Percentiles rank a stretch among this genome's conserved stretches.
phyloP scores from a whole-genome alignment of 2,329 filamentous ascomycete genomes.

The Hyphodiscus sp. region DNA sequence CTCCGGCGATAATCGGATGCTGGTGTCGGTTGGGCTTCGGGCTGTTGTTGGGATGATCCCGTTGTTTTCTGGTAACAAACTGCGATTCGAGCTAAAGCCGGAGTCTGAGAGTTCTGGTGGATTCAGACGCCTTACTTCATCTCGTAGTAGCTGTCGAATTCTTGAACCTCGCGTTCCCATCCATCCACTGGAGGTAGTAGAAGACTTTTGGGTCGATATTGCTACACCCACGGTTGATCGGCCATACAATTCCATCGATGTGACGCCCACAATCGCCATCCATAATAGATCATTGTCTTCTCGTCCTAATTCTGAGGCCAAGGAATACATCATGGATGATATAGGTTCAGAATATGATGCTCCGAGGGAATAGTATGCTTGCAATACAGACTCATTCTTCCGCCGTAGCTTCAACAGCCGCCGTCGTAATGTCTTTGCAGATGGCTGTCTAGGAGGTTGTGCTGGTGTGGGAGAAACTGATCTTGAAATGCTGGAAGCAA shows the following conservation, averaged over 20 bases:
- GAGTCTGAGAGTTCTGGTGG: conserved; percentile 60
- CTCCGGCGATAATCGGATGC: conserved; percentile 88
- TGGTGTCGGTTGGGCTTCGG: conserved; percentile 80
- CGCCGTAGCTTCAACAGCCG: conserved; percentile 68
- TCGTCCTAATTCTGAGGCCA: conserved; percentile 88
- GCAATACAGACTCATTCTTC: conserved; percentile 70
- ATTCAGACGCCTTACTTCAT: conserved; percentile 91
- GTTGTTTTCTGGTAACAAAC: conserved; percentile 56
- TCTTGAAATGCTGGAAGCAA: conserved; percentile 35
- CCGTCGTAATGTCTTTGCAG: conserved; percentile 64
- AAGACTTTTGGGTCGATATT: conserved; percentile 49
- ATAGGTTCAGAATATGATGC: conserved; percentile 93
- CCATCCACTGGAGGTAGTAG: conserved; percentile 60
- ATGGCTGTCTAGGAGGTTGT: conserved; percentile 55
- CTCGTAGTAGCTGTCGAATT: conserved; percentile 78
- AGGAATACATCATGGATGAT: conserved; percentile 86
- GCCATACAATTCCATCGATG: conserved; percentile 88
- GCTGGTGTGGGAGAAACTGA: conserved; percentile 46
- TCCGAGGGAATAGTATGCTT: conserved; percentile 79
- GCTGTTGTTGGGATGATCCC: conserved; percentile 89
- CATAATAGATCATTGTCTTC: conserved; percentile 96
- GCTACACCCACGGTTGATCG: conserved; percentile 76
- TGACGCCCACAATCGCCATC: conserved; percentile 90
- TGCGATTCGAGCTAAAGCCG: conserved; percentile 50
- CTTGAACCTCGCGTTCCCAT: conserved; percentile 74